Percentiles rank a stretch among this genome's conserved stretches.
phyloP scores from a whole-genome alignment of 768 basidiomycete species.

The Russula vinacea region DNA sequence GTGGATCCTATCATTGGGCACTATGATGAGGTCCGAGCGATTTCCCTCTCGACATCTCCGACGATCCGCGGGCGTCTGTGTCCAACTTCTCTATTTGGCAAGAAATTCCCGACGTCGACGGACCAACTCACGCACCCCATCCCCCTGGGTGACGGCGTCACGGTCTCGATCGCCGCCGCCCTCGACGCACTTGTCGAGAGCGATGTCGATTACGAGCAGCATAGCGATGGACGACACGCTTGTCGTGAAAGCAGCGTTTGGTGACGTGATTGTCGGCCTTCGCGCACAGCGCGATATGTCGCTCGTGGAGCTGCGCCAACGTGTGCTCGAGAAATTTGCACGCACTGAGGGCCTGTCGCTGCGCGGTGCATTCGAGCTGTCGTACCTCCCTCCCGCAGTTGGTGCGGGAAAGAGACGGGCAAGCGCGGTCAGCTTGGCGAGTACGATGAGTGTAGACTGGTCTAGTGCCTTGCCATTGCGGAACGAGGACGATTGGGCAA shows the following conservation, averaged over 20 bases:
- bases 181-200: constrained; percentile 20
- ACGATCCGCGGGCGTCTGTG: background rate
- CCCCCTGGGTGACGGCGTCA: background rate
- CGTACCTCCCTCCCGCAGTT: constrained; percentile 46
- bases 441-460: constrained; percentile 23
- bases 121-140: background rate
- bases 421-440: constrained; percentile 16
- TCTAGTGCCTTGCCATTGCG: constrained; percentile 12
- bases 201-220: constrained; percentile 8
- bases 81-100: background rate
- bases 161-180: background rate
- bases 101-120: background rate
- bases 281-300: constrained; percentile 48
- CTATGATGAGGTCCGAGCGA: constrained; percentile 5
- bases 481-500: constrained; percentile 21
- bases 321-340: constrained; percentile 65
- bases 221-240: constrained; percentile 34
- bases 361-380: constrained; percentile 53
- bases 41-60: background rate
- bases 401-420: constrained; percentile 11
- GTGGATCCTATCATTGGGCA: background rate
- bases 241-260: constrained; percentile 62
- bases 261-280: constrained; percentile 60
- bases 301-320: constrained; percentile 53
- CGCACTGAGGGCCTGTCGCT: constrained; percentile 56